phyloP scores from a whole-genome alignment of 2,329 filamentous ascomycete species.

The Fusarium longipes region DNA sequence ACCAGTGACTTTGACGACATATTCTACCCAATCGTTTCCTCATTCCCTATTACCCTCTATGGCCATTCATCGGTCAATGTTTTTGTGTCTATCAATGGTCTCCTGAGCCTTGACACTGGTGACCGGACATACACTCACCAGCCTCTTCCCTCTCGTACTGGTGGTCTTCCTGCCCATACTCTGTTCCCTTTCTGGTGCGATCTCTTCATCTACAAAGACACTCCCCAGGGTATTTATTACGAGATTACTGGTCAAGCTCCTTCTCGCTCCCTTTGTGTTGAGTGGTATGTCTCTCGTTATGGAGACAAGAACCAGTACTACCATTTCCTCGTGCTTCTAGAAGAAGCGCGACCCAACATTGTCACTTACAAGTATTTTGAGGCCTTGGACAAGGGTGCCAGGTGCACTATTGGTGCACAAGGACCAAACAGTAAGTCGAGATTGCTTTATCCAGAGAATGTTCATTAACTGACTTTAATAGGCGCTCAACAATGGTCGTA shows the following conservation, averaged over 20 bases:
- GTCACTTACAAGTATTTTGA: conserved; percentile 10
- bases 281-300: conserved; percentile 9
- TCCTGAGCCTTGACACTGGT: background rate
- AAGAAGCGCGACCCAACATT: conserved; percentile 3
- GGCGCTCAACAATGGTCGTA: conserved; percentile 8
- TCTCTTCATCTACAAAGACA: conserved; percentile 3
- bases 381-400: background rate
- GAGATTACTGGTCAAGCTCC: background rate
- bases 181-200: conserved; percentile 8
- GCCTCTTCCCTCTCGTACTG: background rate
- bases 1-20: conserved; percentile 1
- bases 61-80: background rate
- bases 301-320: conserved; percentile 8
- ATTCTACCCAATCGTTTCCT: background rate
- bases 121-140: background rate
- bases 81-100: conserved; percentile 4
- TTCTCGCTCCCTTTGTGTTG: background rate
- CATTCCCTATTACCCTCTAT: conserved; percentile 1
- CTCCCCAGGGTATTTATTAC: conserved; percentile 5
- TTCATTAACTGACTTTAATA: background rate
- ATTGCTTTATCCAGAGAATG: background rate
- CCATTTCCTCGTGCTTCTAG: background rate
- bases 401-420: conserved; percentile 3
- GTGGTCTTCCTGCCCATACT: background rate
- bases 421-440: background rate